Percentiles rank a stretch among this genome's conserved stretches.
phyloP scores from a whole-genome alignment of 1,284 basidiomycete genomes.

The Ceratobasidium sp. region DNA sequence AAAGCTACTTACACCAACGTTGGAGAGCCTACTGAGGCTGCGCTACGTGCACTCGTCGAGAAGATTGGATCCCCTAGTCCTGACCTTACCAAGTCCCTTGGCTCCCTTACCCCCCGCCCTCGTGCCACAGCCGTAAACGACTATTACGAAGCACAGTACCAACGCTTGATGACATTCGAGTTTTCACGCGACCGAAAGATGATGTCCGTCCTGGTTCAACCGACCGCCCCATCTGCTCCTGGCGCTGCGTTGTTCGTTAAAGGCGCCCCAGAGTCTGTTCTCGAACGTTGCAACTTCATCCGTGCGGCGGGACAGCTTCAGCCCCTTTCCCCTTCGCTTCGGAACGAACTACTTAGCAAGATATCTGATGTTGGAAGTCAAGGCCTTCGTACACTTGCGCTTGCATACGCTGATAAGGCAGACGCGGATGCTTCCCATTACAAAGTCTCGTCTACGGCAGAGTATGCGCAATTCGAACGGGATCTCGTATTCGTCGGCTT shows the following conservation, averaged over 20 bases:
- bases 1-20: constrained; percentile 85
- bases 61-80: constrained; percentile 70
- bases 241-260: constrained; percentile 82
- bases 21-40: constrained; percentile 97
- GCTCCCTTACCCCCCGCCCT: constrained; percentile 67
- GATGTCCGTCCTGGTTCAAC: constrained; percentile 91
- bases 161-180: constrained; percentile 92
- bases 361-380: constrained; percentile 79
- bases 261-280: constrained; percentile 94
- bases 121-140: constrained; percentile 89
- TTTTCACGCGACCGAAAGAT: constrained; percentile 98
- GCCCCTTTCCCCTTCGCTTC: constrained; percentile 30
- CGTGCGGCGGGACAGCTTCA: constrained; percentile 70
- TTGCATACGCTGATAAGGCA: constrained; percentile 87
- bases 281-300: constrained; percentile 87
- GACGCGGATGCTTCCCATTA: constrained; percentile 86
- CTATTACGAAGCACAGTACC: constrained; percentile 79
- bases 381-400: constrained; percentile 91
- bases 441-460: constrained; percentile 78
- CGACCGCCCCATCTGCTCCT: constrained; percentile 61
- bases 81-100: constrained; percentile 66
- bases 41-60: constrained; percentile 92
- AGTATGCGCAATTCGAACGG: constrained; percentile 91
- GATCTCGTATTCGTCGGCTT: constrained; percentile 94
- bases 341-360: constrained; percentile 57